A percentile compares a stretch with the other conserved stretches of the same genome.
These are phyloP conservation scores for Toxoplasma gondii DNA, from an alignment of 169 alveolate genomes.

Conservation along the genomic window DNA sequence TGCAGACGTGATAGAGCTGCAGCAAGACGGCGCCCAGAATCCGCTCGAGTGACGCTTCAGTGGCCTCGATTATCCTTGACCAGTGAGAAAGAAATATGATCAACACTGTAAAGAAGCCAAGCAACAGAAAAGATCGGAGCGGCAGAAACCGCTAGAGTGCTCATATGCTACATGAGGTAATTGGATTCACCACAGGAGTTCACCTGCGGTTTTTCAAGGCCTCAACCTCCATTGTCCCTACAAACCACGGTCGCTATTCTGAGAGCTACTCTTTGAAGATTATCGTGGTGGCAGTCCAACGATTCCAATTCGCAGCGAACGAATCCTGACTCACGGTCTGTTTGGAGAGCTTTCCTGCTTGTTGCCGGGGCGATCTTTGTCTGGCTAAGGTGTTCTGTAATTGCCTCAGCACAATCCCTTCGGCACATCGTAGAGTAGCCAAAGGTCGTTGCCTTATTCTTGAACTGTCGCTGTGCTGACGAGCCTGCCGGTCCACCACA, in stretches of 20 bases:
- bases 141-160: no score
- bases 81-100: not conserved
- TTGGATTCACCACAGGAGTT: no score
- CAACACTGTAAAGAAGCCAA: not conserved
- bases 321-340: not conserved
- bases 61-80: not conserved
- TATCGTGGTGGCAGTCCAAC: no score
- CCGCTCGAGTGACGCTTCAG: slow-evolving; percentile 18
- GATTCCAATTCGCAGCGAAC: no score
- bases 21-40: slow-evolving; percentile 5
- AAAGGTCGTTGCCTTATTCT: not conserved
- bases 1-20: not conserved
- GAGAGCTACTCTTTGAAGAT: no score
- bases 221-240: no score
- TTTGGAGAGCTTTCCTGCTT: not conserved
- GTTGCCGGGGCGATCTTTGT: not conserved
- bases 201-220: no score
- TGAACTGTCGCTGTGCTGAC: not conserved
- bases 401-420: not conserved
- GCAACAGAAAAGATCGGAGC: not conserved
- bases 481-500: not conserved
- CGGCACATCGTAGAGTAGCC: not conserved
- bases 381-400: not conserved
- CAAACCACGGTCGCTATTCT: no score
- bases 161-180: no score